These are phyloP conservation scores for Geotrichum restrictum DNA, from an alignment of 1,139 yeast species.

Conservation along the genomic window DNA sequence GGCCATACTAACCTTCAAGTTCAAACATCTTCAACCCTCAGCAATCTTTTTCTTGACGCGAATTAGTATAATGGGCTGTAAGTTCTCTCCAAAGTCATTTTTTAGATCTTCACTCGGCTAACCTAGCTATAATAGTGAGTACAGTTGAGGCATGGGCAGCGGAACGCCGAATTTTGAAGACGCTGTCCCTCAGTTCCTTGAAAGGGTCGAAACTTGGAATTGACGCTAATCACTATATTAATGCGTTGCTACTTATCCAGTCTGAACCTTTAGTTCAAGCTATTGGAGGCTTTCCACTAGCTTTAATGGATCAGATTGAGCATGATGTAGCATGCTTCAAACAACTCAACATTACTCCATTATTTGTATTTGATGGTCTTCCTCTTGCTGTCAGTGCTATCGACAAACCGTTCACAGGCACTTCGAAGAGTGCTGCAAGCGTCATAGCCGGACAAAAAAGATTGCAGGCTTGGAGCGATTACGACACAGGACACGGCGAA, in stretches of 20 bases:
- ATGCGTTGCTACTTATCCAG: constrained; percentile 50
- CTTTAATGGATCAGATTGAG: constrained; percentile 52
- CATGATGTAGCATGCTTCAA: constrained; percentile 60
- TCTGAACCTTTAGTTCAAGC: constrained; percentile 74
- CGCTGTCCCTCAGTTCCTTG: constrained; percentile 62
- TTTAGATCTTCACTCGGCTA: not conserved
- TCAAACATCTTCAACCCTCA: not conserved
- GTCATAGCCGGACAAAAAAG: constrained; percentile 31
- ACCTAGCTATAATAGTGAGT: constrained; percentile 11
- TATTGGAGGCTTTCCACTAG: constrained; percentile 75
- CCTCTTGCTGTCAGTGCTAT: constrained; percentile 29
- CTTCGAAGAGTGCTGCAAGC: constrained; percentile 32
- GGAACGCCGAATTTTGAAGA: constrained; percentile 62
- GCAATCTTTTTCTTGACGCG: not conserved
- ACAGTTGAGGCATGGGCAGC: constrained; percentile 29
- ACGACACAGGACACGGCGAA: constrained; percentile 37
- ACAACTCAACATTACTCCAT: constrained; percentile 63
- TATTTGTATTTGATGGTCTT: constrained; percentile 68
- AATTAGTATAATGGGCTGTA: constrained; percentile 16
- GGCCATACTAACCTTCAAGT: not conserved
- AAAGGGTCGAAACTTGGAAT: constrained; percentile 73
- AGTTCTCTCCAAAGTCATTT: not conserved
- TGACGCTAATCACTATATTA: constrained; percentile 61
- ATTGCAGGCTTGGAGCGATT: constrained; percentile 39
- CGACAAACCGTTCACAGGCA: constrained; percentile 25